These are phyloP conservation scores for Hypoxylon sp. DNA, from an alignment of 2,329 filamentous ascomycete genomes.

Conservation along the genomic window DNA sequence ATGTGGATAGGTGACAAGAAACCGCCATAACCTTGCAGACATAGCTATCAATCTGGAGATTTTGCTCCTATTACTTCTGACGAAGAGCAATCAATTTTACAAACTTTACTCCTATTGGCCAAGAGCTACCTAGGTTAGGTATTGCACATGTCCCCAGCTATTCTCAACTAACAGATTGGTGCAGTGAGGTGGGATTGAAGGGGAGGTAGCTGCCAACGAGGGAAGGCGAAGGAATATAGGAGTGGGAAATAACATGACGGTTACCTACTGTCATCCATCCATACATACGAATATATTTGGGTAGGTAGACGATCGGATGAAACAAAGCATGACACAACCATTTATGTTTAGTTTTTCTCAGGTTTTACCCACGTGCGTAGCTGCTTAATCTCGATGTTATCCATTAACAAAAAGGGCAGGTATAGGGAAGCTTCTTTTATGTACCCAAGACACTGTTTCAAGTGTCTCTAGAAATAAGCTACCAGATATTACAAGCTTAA, in stretches of 20 bases:
- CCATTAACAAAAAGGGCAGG: slow-evolving; percentile 5
- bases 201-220: slow-evolving; percentile 20
- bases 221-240: slow-evolving; percentile 6
- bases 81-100: slow-evolving; percentile 12
- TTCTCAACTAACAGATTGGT: slow-evolving; percentile 26
- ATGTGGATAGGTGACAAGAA: slow-evolving; percentile 26
- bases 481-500: slow-evolving; percentile 20
- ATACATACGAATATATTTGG: not conserved
- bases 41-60: slow-evolving; percentile 18
- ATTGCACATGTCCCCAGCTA: slow-evolving; percentile 26
- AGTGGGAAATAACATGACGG: slow-evolving; percentile 13
- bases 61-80: not conserved
- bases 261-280: not conserved
- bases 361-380: slow-evolving; percentile 4
- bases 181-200: slow-evolving; percentile 21
- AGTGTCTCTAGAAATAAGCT: slow-evolving; percentile 20
- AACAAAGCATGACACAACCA: slow-evolving; percentile 25
- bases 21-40: slow-evolving; percentile 17
- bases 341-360: slow-evolving; percentile 16
- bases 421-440: slow-evolving; percentile 18
- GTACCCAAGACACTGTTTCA: slow-evolving; percentile 26
- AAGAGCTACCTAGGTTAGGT: not conserved
- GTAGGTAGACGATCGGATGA: slow-evolving; percentile 10
- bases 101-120: slow-evolving; percentile 32
- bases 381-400: not conserved